Conservation (phyloP, 2,329 filamentous ascomycete species). For the Dryadomyces sulphureus region DNA sequence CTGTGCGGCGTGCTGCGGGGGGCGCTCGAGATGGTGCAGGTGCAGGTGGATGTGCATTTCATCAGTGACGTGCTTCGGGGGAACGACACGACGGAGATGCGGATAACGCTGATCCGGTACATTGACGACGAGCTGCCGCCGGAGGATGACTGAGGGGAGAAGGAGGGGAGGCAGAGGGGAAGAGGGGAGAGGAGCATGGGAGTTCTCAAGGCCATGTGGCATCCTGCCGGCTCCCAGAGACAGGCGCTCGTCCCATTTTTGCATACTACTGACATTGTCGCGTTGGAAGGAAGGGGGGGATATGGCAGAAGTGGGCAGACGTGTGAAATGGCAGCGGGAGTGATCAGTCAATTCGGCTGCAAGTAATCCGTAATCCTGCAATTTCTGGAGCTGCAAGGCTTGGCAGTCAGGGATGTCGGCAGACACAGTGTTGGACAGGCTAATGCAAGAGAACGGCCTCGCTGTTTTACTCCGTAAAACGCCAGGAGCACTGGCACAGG, state of each 20-base stretch:
- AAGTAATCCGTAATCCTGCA: too few species aligned
- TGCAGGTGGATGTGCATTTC: slow-evolving; percentile 96
- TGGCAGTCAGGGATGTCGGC: neutral
- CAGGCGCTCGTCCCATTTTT: neutral
- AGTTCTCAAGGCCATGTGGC: too few species aligned
- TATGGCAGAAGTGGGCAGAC: neutral
- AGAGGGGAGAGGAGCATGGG: neutral
- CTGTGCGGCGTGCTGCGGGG: slow-evolving; percentile 85
- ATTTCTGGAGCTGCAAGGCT: neutral
- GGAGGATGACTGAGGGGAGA: slow-evolving; percentile 62
- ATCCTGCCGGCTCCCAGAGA: neutral
- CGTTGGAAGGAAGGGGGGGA: too few species aligned
- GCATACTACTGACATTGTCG: too few species aligned
- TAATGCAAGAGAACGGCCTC: too few species aligned
- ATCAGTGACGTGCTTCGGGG: slow-evolving; percentile 85
- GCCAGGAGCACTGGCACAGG: too few species aligned
- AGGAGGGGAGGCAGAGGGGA: neutral
- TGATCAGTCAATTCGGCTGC: neutral
- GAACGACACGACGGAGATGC: slow-evolving; percentile 95
- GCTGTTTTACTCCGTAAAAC: too few species aligned
- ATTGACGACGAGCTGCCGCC: slow-evolving; percentile 96
- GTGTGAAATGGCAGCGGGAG: neutral
- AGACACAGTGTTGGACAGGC: too few species aligned
- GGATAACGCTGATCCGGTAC: slow-evolving; percentile 79
- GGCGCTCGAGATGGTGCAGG: slow-evolving; percentile 95